Conservation (phyloP, 2,329 filamentous ascomycete species). For the Ceratocystis albifundus region DNA sequence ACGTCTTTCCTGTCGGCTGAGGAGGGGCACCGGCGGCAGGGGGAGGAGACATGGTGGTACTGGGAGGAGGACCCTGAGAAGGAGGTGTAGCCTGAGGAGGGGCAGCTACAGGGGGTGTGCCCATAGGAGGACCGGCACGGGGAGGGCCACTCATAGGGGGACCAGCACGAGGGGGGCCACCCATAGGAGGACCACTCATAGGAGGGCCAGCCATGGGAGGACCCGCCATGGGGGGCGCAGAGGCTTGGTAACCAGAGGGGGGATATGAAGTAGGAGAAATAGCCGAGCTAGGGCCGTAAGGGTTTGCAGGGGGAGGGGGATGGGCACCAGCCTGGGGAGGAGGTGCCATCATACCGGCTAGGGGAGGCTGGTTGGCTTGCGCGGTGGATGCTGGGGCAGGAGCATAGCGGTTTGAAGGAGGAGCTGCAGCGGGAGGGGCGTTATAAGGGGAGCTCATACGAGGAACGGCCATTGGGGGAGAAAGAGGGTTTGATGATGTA, state of each 20-base stretch:
- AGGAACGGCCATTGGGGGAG: constrained; percentile 39
- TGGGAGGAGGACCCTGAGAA: constrained; percentile 22
- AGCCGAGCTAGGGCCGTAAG: constrained; percentile 34
- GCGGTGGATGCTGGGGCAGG: constrained; percentile 38
- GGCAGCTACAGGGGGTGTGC: constrained; percentile 27
- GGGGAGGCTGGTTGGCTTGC: constrained; percentile 32
- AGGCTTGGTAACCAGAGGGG: constrained; percentile 28
- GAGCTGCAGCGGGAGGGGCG: constrained; percentile 56
- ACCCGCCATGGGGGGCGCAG: constrained; percentile 36
- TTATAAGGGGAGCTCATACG: constrained; percentile 80
- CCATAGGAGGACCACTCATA: constrained; percentile 27
- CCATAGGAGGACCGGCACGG: constrained; percentile 24
- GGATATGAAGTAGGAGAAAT: constrained; percentile 24
- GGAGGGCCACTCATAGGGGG: constrained; percentile 27
- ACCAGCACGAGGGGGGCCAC: constrained; percentile 32
- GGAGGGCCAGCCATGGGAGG: constrained; percentile 34
- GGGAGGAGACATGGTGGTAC: constrained; percentile 28
- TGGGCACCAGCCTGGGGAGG: constrained; percentile 34
- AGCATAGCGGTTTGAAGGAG: constrained; percentile 66
- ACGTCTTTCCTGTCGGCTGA: constrained; percentile 39
- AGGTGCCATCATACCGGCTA: constrained; percentile 32
- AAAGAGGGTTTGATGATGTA: constrained; percentile 51
- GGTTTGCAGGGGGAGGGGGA: constrained; percentile 38
- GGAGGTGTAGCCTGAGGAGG: constrained; percentile 13
- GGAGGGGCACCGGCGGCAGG: constrained; percentile 39